Evolutionary conservation across 129 eudicot genomes (phyloP).

Genomic region (Logfia minima): DNA sequence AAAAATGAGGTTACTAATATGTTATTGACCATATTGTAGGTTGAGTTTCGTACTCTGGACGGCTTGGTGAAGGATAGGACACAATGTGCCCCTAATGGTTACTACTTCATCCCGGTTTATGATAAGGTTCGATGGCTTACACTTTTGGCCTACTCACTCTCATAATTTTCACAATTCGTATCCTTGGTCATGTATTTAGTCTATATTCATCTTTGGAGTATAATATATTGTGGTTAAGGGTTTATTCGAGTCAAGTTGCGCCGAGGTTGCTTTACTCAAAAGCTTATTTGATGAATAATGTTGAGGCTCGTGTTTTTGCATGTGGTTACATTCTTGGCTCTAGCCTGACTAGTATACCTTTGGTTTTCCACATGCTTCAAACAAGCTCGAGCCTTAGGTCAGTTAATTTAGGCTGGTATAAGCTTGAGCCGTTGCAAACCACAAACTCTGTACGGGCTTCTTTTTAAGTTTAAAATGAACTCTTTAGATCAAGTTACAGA

Average conservation of each 20-base stretch:
- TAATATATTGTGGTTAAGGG: constrained; percentile 24
- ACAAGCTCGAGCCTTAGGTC: constrained; percentile 10
- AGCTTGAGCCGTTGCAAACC: constrained; percentile 11
- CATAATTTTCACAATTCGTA: background rate
- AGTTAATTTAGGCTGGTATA: background rate
- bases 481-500: background rate
- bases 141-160: constrained; percentile 1
- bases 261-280: constrained; percentile 13
- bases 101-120: constrained; percentile 99
- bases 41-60: constrained; percentile 91
- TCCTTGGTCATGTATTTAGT: background rate
- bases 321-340: background rate
- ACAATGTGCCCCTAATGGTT: constrained; percentile 99
- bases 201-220: constrained; percentile 8
- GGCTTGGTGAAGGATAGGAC: constrained; percentile 97
- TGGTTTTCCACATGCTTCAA: constrained; percentile 11
- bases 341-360: background rate
- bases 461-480: constrained; percentile 7
- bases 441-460: background rate
- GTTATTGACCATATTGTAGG: constrained; percentile 48
- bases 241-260: background rate
- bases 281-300: constrained; percentile 6
- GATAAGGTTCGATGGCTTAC: constrained; percentile 63
- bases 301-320: background rate
- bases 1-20: constrained; percentile 10